phyloP scores from a whole-genome alignment of 805 yeast genomes.

The Lipomyces sp. region DNA sequence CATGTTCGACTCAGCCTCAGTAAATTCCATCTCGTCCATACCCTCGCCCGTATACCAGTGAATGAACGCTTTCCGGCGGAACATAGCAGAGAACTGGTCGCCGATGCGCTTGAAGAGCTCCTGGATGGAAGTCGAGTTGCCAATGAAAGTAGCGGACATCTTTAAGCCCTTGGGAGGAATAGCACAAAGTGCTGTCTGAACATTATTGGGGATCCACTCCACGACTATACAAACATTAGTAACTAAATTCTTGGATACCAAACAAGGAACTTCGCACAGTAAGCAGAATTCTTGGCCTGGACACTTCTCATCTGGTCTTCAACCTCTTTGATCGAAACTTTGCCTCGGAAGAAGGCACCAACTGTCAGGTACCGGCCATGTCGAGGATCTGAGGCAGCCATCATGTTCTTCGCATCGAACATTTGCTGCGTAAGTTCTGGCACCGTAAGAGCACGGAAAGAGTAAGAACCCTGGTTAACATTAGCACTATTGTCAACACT shows the following conservation, averaged over 20 bases:
- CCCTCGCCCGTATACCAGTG: constrained; percentile 97
- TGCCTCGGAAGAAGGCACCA: constrained; percentile 94
- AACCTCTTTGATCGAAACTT: constrained; percentile 89
- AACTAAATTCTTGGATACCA: not conserved
- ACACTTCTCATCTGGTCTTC: constrained; percentile 92
- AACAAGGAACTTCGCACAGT: constrained; percentile 44
- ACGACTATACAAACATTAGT: constrained; percentile 55
- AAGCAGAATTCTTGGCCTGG: constrained; percentile 79
- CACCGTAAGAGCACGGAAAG: constrained; percentile 84
- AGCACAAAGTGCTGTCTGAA: constrained; percentile 92
- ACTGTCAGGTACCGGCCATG: constrained; percentile 92
- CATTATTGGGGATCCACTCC: constrained; percentile 97
- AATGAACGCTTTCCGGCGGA: constrained; percentile 90
- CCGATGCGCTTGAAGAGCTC: constrained; percentile 90
- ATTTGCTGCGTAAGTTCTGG: constrained; percentile 95
- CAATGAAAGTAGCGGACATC: constrained; percentile 91
- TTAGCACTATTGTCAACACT: not conserved
- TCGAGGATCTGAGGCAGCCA: constrained; percentile 95
- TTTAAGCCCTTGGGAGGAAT: constrained; percentile 86
- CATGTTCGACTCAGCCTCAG: constrained; percentile 93
- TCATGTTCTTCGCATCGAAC: constrained; percentile 90
- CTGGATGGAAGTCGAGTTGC: constrained; percentile 93
- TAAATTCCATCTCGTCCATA: constrained; percentile 94
- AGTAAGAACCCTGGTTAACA: constrained; percentile 59
- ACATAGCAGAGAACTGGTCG: constrained; percentile 90